Evolutionary conservation across 352 stramenopile genomes (phyloP), one percentile per base, ranked within the genome.

Genomic region (Globisporangium sylvaticum): DNA sequence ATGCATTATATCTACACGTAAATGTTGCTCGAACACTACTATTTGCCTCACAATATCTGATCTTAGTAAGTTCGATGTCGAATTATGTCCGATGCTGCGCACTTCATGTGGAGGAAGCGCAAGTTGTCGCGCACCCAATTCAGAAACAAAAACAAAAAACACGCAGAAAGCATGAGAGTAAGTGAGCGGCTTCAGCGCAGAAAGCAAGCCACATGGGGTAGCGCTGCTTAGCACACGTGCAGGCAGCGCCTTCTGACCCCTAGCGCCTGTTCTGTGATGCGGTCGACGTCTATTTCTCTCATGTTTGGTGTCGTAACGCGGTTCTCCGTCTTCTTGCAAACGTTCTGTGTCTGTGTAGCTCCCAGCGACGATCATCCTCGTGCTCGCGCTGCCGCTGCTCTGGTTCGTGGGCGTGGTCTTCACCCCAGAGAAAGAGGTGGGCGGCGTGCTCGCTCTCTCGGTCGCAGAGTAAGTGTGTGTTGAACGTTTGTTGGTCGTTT

Each of bases 341-440:
- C 27, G 29, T 29, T 54, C 25, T 52, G n/a, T 31, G 8, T 24
- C 15, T 65, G 42, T 34, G 61, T 67, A 95, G 87, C 81, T 92
- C 27, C 88, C 84, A 29, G 83, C 78, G 56, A 94, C 88, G 37
- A 73, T 91, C 42, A 72, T 71, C 48, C 70, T 93, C 32, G 75
- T 92, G 62, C 69, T 91, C 34, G 15, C 78, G 44, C 75, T 95
- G 67, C 67, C 79, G 65, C 70, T 94, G 48, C 66, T 93, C 46
- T 95, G 85, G 85, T 48, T 89, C 25, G 32, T 91, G n/a, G 86
- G 88, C 42, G 78, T 70, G n/a, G 15, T 92, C 1, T 89, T 94
- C 70, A 92, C 88, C 20, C 84, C 88, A 31, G 70, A 69, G 60
- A 78, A 87, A 61, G 85, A 95, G 62, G 74, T 73, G 20, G 79